Percentiles rank a stretch among this genome's conserved stretches.
Evolutionary conservation across 371 early-diverging fungal species (phyloP).

Genomic region (Mortierella polycephala): DNA sequence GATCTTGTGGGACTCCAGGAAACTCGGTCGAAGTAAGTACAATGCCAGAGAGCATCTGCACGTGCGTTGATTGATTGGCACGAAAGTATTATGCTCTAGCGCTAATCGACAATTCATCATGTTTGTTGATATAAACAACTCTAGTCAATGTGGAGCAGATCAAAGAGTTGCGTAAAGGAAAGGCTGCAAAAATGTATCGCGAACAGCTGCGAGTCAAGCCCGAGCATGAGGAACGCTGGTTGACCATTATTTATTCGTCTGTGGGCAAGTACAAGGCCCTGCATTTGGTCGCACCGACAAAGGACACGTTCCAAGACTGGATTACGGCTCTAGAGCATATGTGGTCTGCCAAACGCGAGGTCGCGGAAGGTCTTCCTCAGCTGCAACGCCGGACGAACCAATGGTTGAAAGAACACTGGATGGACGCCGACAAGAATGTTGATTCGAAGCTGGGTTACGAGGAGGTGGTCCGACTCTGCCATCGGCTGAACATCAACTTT

Average conservation of each 20-base stretch:
- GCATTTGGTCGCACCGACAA: slow-evolving; percentile 55
- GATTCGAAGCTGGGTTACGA: slow-evolving; percentile 54
- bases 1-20: slow-evolving; percentile 58
- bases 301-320: slow-evolving; percentile 51
- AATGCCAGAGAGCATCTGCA: neutral
- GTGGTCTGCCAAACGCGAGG: slow-evolving; percentile 53
- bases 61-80: neutral
- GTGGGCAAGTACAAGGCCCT: slow-evolving; percentile 56
- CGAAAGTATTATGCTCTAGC: neutral
- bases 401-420: slow-evolving; percentile 57
- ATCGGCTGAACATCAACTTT: slow-evolving; percentile 57
- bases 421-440: slow-evolving; percentile 56
- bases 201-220: slow-evolving; percentile 48
- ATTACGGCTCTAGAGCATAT: slow-evolving; percentile 52
- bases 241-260: slow-evolving; percentile 57
- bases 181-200: slow-evolving; percentile 54
- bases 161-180: slow-evolving; percentile 56
- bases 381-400: slow-evolving; percentile 51
- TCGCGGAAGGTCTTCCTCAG: slow-evolving; percentile 48
- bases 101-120: neutral
- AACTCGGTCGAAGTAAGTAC: slow-evolving; percentile 54
- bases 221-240: slow-evolving; percentile 53
- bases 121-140: neutral
- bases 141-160: slow-evolving; percentile 60
- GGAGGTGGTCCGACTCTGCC: slow-evolving; percentile 54